These are phyloP conservation scores for Phoma sp. DNA, from an alignment of 2,329 filamentous ascomycete species.

Conservation along the genomic window DNA sequence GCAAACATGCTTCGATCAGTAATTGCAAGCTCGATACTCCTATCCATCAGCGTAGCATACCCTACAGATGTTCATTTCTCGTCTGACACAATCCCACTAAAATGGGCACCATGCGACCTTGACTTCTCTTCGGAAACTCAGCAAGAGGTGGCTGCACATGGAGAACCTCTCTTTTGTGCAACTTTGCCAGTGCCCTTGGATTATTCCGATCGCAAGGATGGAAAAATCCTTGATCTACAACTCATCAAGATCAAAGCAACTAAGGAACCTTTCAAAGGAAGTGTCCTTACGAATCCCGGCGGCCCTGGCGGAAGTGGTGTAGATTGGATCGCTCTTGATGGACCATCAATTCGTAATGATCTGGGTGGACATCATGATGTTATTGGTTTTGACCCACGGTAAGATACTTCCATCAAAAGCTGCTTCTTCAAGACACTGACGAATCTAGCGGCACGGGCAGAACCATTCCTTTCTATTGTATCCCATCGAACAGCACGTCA, in stretches of 20 bases:
- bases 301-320: constrained; percentile 36
- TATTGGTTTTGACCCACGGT: constrained; percentile 22
- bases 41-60: constrained; percentile 5
- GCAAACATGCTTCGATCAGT: constrained; percentile 9
- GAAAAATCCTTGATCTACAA: constrained; percentile 32
- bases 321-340: constrained; percentile 6
- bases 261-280: constrained; percentile 38
- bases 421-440: not conserved
- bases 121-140: constrained; percentile 10
- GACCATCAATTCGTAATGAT: constrained; percentile 4
- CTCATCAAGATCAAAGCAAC: constrained; percentile 35
- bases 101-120: constrained; percentile 19
- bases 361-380: constrained; percentile 20
- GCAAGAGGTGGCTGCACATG: not conserved
- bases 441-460: constrained; percentile 21
- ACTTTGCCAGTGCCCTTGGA: constrained; percentile 46
- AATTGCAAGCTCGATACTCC: constrained; percentile 7
- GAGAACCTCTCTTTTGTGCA: constrained; percentile 29
- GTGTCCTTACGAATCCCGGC: constrained; percentile 44
- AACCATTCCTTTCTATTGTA: constrained; percentile 21
- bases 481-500: constrained; percentile 10
- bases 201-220: constrained; percentile 33
- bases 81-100: constrained; percentile 2
- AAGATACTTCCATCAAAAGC: not conserved
- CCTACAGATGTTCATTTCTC: not conserved